Evolutionary conservation across 306 rosid species (phyloP).

Genomic region (Elaeagnus macrophylla): DNA sequence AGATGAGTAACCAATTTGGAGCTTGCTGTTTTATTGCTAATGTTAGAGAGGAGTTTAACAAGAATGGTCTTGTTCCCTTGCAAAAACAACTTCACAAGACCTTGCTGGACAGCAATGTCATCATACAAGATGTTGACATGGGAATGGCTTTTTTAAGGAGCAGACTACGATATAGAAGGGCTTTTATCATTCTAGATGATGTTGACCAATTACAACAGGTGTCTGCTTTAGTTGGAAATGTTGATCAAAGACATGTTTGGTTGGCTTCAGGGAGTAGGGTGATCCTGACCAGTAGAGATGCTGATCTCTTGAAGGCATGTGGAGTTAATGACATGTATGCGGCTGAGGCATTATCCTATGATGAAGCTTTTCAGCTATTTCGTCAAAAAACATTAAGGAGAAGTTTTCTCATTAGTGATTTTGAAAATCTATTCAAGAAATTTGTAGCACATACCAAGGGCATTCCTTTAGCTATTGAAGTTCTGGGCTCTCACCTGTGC

Average conservation of each 20-base stretch:
- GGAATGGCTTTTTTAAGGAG: neutral
- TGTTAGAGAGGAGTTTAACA: slow-evolving; percentile 1
- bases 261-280: slow-evolving; percentile 14
- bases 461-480: neutral
- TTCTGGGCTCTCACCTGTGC: neutral
- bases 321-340: neutral
- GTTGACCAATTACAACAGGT: slow-evolving; percentile 7
- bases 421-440: neutral
- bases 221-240: neutral
- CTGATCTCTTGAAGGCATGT: neutral
- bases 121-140: neutral
- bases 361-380: slow-evolving; percentile 13
- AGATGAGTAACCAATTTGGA: neutral
- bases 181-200: slow-evolving; percentile 13
- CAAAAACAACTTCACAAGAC: neutral
- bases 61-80: neutral
- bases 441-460: slow-evolving; percentile 10
- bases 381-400: neutral
- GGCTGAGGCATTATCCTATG: neutral
- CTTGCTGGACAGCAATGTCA: neutral
- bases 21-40: slow-evolving; percentile 4
- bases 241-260: neutral
- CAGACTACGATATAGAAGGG: neutral
- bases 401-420: neutral
- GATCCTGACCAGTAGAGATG: slow-evolving; percentile 6